phyloP scores from a whole-genome alignment of 2,329 filamentous ascomycete genomes.

The Magnaporthales sp. region DNA sequence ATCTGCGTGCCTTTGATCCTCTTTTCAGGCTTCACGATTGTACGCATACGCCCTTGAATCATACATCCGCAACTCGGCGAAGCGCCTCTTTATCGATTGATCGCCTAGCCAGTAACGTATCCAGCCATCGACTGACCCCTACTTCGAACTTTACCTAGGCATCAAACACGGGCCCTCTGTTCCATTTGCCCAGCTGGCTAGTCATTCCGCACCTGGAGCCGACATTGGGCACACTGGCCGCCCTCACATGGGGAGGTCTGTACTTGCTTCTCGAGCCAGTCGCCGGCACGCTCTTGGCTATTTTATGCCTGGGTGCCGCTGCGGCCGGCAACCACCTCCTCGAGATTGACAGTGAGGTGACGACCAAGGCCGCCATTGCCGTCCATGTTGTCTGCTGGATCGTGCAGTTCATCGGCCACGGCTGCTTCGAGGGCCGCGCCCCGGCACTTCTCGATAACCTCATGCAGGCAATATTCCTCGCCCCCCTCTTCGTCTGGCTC shows the following conservation, averaged over 20 bases:
- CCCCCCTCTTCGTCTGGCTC: conserved; percentile 95
- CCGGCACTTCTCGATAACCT: conserved; percentile 88
- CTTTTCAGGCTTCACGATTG: conserved; percentile 61
- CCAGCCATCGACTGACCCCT: conserved; percentile 10
- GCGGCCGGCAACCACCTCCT: conserved; percentile 70
- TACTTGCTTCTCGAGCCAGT: conserved; percentile 94
- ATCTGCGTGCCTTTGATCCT: conserved; percentile 70
- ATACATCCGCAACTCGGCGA: conserved; percentile 18
- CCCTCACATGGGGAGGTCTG: conserved; percentile 62
- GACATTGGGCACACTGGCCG: conserved; percentile 56
- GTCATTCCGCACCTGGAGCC: conserved; percentile 58
- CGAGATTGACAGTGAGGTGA: conserved; percentile 38
- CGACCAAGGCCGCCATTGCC: conserved; percentile 50
- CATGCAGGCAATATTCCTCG: conserved; percentile 83
- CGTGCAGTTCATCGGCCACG: conserved; percentile 85
- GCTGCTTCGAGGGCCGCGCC: conserved; percentile 76
- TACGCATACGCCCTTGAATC: conserved; percentile 25
- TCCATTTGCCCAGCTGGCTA: conserved; percentile 57
- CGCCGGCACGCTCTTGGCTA: conserved; percentile 68
- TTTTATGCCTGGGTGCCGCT: conserved; percentile 66
- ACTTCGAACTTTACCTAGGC: conserved; percentile 29
- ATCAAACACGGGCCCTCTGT: conserved; percentile 53
- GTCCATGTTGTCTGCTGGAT: conserved; percentile 74
- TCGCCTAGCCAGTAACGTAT: neutral
- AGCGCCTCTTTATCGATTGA: neutral